These are phyloP conservation scores for Fusarium graminum DNA, from an alignment of 2,329 filamentous ascomycete species.

Conservation along the genomic window DNA sequence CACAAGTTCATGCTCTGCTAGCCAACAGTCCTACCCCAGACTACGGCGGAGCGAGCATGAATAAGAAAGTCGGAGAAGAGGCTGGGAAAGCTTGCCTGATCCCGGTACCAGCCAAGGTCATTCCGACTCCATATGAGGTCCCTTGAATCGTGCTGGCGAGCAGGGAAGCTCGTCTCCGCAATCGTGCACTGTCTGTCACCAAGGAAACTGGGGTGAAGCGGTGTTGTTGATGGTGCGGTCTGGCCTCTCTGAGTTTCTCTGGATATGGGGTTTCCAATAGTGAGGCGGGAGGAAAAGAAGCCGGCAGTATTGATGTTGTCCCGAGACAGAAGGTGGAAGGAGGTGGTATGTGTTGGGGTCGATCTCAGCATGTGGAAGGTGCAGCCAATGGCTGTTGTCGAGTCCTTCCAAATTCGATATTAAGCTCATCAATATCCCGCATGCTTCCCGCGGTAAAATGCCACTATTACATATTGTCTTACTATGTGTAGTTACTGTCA, in stretches of 20 bases:
- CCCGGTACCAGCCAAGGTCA: conserved; percentile 17
- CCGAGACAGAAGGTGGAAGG: conserved; percentile 3
- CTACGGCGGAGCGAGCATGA: conserved; percentile 26
- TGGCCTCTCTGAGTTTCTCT: conserved; percentile 1
- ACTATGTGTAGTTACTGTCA: not conserved
- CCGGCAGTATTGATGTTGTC: conserved; percentile 1
- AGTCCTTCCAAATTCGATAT: conserved; percentile 38
- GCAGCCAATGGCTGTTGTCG: conserved; percentile 23
- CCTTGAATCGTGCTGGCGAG: conserved; percentile 24
- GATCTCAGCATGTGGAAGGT: conserved; percentile 17
- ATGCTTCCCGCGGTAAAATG: conserved; percentile 17
- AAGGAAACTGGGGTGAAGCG: conserved; percentile 33
- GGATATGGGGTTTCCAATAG: conserved; percentile 15
- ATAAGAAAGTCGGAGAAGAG: conserved; percentile 22
- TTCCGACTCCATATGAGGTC: conserved; percentile 22
- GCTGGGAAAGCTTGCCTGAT: conserved; percentile 22
- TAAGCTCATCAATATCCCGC: conserved; percentile 39
- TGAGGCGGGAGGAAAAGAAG: conserved; percentile 15
- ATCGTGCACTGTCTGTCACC: conserved; percentile 37
- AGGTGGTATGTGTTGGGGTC: conserved; percentile 16
- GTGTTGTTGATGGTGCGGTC: conserved; percentile 19
- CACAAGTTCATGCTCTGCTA: conserved; percentile 23
- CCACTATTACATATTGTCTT: conserved; percentile 13
- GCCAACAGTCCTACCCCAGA: conserved; percentile 37
- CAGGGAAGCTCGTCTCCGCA: conserved; percentile 28